Evolutionary conservation across 2,329 filamentous ascomycete species (phyloP), one percentile per base, ranked within the genome.

Genomic region (Ceratocystis huliohia): DNA sequence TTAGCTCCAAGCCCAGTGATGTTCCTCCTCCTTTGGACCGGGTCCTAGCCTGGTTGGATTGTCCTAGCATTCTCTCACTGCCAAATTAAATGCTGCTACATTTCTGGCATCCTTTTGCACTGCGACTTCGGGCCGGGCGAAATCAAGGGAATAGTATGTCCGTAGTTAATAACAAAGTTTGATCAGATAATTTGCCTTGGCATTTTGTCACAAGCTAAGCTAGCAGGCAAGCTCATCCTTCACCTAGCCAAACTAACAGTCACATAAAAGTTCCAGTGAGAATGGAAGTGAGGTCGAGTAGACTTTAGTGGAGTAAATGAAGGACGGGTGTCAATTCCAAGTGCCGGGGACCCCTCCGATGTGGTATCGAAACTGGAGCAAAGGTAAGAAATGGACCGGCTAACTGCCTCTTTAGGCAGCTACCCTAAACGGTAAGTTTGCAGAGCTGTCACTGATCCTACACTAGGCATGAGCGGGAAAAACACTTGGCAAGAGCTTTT

Each of bases 101-200:
- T 25, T 63, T 59, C 28, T n/a, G 13, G 48, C 6, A 22, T 37
- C 56, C 56, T 59, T 37, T 59, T 17, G 56, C 28, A 59, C 33
- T 59, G 56, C 56, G 56, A 59, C 56, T 17, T 59, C 28, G 56
- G 56, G 28, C n/a, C 56, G 56, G 28, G 56, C 28, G 30, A 59
- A 59, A 5, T 20, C 56, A 28, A 59, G 28, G 37, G 37, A 41
- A 15, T 13, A 13, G 8, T 5, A 41, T 41, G 37, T 5, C 37
- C 10, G 37, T 41, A 59, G 56, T 30, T 30, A 37, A 17, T 17
- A n/a, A 17, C 50, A 8, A 28, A 37, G 17, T 45, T 59, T 45
- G 64, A 65, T 65, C 64, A 59, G 37, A 57, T 57, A 65, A 59
- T 65, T 64, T 46, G 33, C 22, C 48, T 65, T 57, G 50, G 64